A percentile compares a stretch with the other conserved stretches of the same genome.
phyloP scores from a whole-genome alignment of 108 stramenopile genomes.

The Epithemia pelagica region DNA sequence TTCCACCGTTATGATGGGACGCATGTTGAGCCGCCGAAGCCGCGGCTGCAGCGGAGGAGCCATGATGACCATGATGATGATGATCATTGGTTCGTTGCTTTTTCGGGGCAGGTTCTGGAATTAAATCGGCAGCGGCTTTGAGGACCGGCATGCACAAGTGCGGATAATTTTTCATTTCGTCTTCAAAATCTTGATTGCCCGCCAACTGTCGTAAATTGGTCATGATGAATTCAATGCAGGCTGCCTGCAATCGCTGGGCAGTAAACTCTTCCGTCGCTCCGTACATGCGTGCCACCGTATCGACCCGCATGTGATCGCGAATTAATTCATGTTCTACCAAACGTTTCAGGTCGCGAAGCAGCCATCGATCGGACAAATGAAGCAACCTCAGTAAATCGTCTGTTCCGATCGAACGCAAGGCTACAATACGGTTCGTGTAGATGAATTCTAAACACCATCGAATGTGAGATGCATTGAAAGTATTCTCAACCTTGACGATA shows the following conservation, averaged over 20 bases:
- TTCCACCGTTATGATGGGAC: not conserved
- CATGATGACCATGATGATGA: not conserved
- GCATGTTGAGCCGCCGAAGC: slow-evolving; percentile 14
- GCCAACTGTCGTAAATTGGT: slow-evolving; percentile 82
- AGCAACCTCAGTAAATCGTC: slow-evolving; percentile 75
- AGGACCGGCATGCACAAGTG: slow-evolving; percentile 85
- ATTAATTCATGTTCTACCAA: slow-evolving; percentile 85
- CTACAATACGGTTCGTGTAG: slow-evolving; percentile 88
- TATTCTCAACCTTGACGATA: slow-evolving; percentile 69
- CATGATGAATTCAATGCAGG: slow-evolving; percentile 87
- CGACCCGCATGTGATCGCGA: slow-evolving; percentile 66
- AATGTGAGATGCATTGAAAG: slow-evolving; percentile 66
- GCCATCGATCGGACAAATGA: slow-evolving; percentile 80
- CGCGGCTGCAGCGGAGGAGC: slow-evolving; percentile 6
- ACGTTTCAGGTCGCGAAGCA: slow-evolving; percentile 81
- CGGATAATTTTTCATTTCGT: slow-evolving; percentile 87
- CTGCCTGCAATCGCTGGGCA: slow-evolving; percentile 66
- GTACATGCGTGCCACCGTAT: slow-evolving; percentile 84
- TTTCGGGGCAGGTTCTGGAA: slow-evolving; percentile 73
- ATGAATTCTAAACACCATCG: slow-evolving; percentile 90
- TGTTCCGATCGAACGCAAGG: slow-evolving; percentile 42
- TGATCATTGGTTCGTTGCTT: slow-evolving; percentile 75
- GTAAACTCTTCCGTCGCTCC: slow-evolving; percentile 84
- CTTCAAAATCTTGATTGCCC: slow-evolving; percentile 70
- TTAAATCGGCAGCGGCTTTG: slow-evolving; percentile 87